Base-by-base conservation (phyloP, 1,284 basidiomycete genomes). In the Stereum hirsutum region DNA sequence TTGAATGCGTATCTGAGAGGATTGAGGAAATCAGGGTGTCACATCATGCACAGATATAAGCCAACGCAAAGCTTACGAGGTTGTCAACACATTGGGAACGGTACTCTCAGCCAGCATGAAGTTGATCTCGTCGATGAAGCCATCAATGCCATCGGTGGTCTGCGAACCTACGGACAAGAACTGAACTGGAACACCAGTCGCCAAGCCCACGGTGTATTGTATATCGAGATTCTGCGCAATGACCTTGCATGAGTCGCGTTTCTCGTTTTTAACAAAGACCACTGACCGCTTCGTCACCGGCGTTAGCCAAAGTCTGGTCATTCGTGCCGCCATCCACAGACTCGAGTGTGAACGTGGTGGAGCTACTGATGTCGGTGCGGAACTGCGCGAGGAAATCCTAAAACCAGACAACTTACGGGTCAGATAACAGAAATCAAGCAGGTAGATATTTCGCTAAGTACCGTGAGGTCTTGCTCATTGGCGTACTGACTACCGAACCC, bases 101-200 rank as follows among this genome's bases (percentile, higher is more conserved):
- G 49, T 49, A 21, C 49, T 27, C 30, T 56, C 47, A 19, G 17
- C 15, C 23, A 54, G 49, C 19, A 62, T 44, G 43, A 49, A 50
- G 49, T 57, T 57, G 47, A 56, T 54, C 38, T 57, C 59, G 35
- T 54, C 53, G 14, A 49, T 41, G 46, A 52, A 54, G n/a, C 51
- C 50, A 31, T 50, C 43, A 26, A 44, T 42, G n/a, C 47, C 49
- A 39, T 62, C 58, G 15, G 54, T 41, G 51, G 57, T 56, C 15
- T 55, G 52, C 26, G 54, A 44, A 12, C 52, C 50, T 15, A 52
- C 55, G 53, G 75, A 74, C 61, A 72, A 79, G 57, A 75, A 81
- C 23, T 69, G 71, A 50, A 76, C 76, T 14, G 74, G 76, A 5
- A 75, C 79, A 1, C 79, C 78, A 62, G 63, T 75, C 3, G 72